These are phyloP conservation scores for Cadophora luteo-olivacea DNA, from an alignment of 2,329 filamentous ascomycete genomes.

Conservation along the genomic window DNA sequence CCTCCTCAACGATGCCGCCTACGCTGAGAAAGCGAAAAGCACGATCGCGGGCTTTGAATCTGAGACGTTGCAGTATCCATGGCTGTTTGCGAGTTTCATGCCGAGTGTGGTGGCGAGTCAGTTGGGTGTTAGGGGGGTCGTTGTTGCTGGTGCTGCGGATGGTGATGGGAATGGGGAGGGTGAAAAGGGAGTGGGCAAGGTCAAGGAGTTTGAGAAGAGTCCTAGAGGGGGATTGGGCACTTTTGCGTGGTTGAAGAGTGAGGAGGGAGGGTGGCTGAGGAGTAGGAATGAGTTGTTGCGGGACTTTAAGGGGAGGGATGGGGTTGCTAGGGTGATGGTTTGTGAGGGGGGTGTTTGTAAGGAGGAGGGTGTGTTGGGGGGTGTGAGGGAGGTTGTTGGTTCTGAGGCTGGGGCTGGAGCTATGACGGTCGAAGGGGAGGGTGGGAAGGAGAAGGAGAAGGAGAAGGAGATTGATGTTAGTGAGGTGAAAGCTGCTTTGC, in stretches of 20 bases:
- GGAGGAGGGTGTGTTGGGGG: conserved; percentile 43
- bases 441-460: not conserved
- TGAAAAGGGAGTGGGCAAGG: conserved; percentile 34
- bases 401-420: not conserved
- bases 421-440: not conserved
- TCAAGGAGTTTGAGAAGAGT: conserved; percentile 45
- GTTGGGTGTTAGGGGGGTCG: conserved; percentile 68
- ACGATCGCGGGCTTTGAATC: conserved; percentile 88
- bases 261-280: conserved; percentile 53
- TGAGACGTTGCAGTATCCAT: conserved; percentile 91
- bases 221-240: conserved; percentile 40
- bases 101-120: conserved; percentile 74
- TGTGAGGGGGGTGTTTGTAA: conserved; percentile 55
- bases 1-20: conserved; percentile 70
- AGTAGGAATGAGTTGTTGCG: conserved; percentile 53
- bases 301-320: conserved; percentile 42
- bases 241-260: conserved; percentile 33
- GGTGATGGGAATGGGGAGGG: conserved; percentile 35
- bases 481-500: not conserved
- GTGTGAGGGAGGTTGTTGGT: not conserved
- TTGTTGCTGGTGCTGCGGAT: conserved; percentile 48
- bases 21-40: conserved; percentile 69
- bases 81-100: conserved; percentile 85
- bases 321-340: conserved; percentile 51
- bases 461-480: not conserved